These are phyloP conservation scores for Delonix regia DNA, from an alignment of 306 rosid genomes.

Conservation along the genomic window DNA sequence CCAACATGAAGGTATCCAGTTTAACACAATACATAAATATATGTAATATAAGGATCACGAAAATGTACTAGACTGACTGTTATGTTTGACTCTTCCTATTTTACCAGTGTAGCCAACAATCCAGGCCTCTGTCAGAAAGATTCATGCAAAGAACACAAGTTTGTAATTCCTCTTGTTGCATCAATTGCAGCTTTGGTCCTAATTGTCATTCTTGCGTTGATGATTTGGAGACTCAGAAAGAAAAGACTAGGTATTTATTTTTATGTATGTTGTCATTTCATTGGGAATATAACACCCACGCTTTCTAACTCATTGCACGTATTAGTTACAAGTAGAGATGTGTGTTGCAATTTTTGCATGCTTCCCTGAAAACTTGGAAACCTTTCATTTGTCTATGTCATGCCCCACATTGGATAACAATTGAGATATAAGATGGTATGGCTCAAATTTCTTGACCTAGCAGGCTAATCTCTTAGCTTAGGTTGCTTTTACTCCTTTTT, in stretches of 20 bases:
- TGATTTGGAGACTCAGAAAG: slow-evolving; percentile 8
- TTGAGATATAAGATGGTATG: background rate
- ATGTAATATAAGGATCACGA: background rate
- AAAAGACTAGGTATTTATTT: slow-evolving; percentile 24
- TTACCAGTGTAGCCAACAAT: slow-evolving; percentile 35
- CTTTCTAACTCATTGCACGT: background rate
- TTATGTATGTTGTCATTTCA: background rate
- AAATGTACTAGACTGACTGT: too few relatives aligned
- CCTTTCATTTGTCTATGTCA: background rate
- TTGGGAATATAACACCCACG: background rate
- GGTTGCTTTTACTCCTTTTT: background rate
- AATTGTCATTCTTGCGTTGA: background rate
- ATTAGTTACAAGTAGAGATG: background rate
- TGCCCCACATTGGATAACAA: background rate
- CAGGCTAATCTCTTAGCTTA: background rate
- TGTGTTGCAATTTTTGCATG: background rate
- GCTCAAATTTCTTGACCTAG: too few relatives aligned
- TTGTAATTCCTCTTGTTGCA: slow-evolving; percentile 32
- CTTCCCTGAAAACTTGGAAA: background rate
- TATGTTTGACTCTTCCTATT: background rate
- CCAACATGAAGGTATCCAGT: background rate
- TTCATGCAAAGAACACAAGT: slow-evolving; percentile 24
- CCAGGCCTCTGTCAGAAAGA: slow-evolving; percentile 24
- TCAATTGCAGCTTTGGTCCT: slow-evolving; percentile 18
- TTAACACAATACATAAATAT: background rate